Evolutionary conservation across 805 yeast genomes (phyloP).

Genomic region (Yarrowia yakushimensis): DNA sequence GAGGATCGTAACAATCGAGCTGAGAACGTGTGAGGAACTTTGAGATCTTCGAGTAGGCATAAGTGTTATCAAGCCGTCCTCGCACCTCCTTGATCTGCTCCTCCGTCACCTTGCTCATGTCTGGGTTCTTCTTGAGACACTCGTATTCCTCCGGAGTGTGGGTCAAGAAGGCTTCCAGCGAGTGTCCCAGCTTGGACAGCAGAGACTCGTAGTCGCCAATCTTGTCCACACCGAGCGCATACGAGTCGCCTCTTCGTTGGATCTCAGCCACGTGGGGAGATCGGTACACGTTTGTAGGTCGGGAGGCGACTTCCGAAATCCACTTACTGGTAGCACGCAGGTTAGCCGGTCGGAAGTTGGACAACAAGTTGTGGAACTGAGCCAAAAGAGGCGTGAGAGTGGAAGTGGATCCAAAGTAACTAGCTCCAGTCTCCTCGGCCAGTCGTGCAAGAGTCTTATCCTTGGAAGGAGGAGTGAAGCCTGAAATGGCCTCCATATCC

Average conservation of each 20-base stretch:
- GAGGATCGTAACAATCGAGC: conserved; percentile 71
- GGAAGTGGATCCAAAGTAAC: conserved; percentile 77
- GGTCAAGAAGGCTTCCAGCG: conserved; percentile 73
- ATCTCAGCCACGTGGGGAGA: conserved; percentile 16
- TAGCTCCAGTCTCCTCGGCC: conserved; percentile 40
- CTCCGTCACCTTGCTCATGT: conserved; percentile 12
- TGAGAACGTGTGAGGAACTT: conserved; percentile 83
- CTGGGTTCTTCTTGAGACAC: conserved; percentile 36
- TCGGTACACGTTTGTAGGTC: conserved; percentile 8
- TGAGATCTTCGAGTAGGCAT: conserved; percentile 70
- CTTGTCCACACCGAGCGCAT: conserved; percentile 69
- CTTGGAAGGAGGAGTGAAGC: conserved; percentile 63
- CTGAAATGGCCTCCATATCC: conserved; percentile 53
- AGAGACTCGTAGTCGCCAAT: conserved; percentile 63
- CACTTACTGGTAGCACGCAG: conserved; percentile 30
- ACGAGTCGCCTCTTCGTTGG: conserved; percentile 37
- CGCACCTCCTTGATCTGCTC: conserved; percentile 9
- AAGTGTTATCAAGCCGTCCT: conserved; percentile 37
- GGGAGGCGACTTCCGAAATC: not conserved
- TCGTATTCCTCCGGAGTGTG: conserved; percentile 53
- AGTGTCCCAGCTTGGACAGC: conserved; percentile 71
- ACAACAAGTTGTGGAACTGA: conserved; percentile 69
- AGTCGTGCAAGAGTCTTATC: conserved; percentile 53
- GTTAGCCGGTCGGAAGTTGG: conserved; percentile 55
- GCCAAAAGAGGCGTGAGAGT: conserved; percentile 75